These are phyloP conservation scores for Mitragyna speciosa DNA, from an alignment of 257 asterid genomes.

Conservation along the genomic window DNA sequence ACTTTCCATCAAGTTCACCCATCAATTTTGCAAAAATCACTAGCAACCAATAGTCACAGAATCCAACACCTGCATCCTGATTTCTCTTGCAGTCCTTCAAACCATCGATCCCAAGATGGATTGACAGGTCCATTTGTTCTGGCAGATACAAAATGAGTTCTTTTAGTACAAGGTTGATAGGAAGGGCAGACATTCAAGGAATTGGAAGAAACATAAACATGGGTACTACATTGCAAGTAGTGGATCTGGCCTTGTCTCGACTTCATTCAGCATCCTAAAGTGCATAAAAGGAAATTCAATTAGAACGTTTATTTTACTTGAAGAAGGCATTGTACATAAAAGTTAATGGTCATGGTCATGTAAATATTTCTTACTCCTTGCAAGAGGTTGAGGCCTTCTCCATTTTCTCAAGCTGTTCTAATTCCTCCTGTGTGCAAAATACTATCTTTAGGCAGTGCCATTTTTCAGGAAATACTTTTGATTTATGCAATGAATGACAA, in stretches of 20 bases:
- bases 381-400: constrained; percentile 83
- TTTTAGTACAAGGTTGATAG: constrained; percentile 6
- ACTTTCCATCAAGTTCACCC: constrained; percentile 16
- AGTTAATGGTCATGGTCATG: not conserved
- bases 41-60: constrained; percentile 39
- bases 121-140: constrained; percentile 81
- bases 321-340: constrained; percentile 9
- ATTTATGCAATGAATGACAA: not conserved
- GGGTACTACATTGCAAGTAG: constrained; percentile 63
- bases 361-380: constrained; percentile 67
- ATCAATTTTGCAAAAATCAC: constrained; percentile 7
- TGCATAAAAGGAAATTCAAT: constrained; percentile 6
- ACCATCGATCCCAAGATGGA: constrained; percentile 94
- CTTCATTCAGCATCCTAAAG: constrained; percentile 56
- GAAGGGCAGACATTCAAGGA: not conserved
- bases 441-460: constrained; percentile 1
- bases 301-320: constrained; percentile 13
- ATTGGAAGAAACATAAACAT: constrained; percentile 1
- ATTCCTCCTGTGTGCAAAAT: constrained; percentile 65
- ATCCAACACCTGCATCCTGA: constrained; percentile 93
- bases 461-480: not conserved
- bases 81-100: constrained; percentile 79
- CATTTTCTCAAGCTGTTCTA: constrained; percentile 77
- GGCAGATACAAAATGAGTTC: constrained; percentile 18
- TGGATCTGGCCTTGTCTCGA: constrained; percentile 78